These are phyloP conservation scores for Nicotiana noctiflora DNA, from an alignment of 257 asterid genomes.

Conservation along the genomic window DNA sequence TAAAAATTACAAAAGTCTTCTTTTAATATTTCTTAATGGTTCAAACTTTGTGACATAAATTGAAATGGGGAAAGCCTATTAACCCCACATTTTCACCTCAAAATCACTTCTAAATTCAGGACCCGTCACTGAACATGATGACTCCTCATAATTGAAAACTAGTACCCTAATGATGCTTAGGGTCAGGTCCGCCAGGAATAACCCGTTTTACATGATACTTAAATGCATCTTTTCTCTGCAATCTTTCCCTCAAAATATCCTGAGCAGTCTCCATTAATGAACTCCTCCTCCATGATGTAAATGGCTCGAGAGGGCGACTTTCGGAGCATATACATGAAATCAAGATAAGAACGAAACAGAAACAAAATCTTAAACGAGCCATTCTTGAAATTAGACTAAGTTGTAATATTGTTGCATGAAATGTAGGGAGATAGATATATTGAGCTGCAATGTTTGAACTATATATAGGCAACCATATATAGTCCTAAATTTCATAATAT, in stretches of 20 bases:
- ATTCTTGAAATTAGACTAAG: neutral
- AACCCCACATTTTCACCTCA: too few species aligned
- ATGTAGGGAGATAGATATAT: neutral
- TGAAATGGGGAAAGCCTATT: too few species aligned
- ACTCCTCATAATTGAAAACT: neutral
- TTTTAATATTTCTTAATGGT: too few species aligned
- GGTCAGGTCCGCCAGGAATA: conserved; percentile 10
- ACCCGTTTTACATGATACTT: neutral
- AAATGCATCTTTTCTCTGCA: neutral
- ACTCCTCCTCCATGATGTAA: neutral
- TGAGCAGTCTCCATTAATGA: conserved; percentile 8
- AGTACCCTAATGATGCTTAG: conserved; percentile 7
- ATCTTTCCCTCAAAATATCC: conserved; percentile 3
- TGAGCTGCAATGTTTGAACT: neutral
- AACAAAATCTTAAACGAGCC: conserved; percentile 8
- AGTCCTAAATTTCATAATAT: neutral
- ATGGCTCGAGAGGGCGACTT: neutral
- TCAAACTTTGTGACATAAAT: too few species aligned
- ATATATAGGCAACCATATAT: neutral
- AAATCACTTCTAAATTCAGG: neutral
- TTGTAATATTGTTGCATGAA: neutral
- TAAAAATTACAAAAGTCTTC: too few species aligned
- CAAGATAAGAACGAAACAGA: neutral
- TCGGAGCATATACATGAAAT: neutral
- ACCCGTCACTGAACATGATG: neutral